These are phyloP conservation scores for Trichomonas tenax DNA, from an alignment of 208 protist species.

Conservation along the genomic window DNA sequence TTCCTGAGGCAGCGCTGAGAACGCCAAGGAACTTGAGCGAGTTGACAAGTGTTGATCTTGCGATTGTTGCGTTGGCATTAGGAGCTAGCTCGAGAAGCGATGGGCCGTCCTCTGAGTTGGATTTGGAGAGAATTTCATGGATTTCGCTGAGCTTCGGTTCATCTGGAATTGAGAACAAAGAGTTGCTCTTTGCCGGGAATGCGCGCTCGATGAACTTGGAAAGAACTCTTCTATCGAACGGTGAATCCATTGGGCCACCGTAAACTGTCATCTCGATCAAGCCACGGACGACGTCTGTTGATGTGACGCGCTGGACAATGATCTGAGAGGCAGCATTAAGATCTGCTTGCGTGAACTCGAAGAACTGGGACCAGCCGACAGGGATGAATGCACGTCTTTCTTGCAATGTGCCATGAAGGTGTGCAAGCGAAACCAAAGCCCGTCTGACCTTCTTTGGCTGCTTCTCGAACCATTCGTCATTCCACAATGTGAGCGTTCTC, in stretches of 20 bases:
- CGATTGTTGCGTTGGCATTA: background rate
- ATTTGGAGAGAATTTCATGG: background rate
- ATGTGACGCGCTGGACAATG: background rate
- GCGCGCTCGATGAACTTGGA: background rate
- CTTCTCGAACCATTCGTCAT: background rate
- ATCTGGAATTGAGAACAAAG: background rate
- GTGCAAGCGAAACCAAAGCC: conserved; percentile 55
- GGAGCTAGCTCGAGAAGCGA: background rate
- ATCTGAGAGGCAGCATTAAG: conserved; percentile 54
- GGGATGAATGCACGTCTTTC: conserved; percentile 83
- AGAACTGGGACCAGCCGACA: conserved; percentile 84
- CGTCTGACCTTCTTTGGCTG: background rate
- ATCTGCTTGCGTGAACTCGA: conserved; percentile 80
- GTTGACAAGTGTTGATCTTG: background rate
- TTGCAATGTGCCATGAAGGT: conserved; percentile 80
- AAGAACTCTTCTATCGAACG: background rate
- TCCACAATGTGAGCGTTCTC: conserved; percentile 59
- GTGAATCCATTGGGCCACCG: background rate
- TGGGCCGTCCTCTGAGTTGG: background rate
- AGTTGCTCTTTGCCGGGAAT: background rate
- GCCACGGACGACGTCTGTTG: background rate
- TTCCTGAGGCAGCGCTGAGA: background rate
- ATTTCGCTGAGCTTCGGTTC: background rate
- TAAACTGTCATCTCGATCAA: background rate
- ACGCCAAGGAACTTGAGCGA: background rate